phyloP scores from a whole-genome alignment of 208 protist genomes.

The Vickermania spadyakhi region DNA sequence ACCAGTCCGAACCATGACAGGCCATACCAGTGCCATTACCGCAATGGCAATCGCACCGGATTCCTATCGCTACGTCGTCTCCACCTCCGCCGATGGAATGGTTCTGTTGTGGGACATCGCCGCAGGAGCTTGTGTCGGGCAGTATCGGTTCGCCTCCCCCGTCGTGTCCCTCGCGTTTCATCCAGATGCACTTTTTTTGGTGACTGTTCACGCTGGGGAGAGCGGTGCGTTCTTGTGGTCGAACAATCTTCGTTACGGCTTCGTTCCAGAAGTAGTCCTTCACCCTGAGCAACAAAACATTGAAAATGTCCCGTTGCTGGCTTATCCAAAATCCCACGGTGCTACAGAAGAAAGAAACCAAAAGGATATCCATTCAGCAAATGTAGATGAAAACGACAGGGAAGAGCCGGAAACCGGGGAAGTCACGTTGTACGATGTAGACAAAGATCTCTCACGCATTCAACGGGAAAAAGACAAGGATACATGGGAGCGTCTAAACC shows the following conservation, averaged over 20 bases:
- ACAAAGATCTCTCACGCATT: constrained; percentile 45
- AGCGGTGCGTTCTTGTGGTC: constrained; percentile 78
- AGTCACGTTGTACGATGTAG: constrained; percentile 54
- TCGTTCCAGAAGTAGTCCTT: constrained; percentile 67
- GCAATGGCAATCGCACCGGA: constrained; percentile 71
- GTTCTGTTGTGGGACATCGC: constrained; percentile 82
- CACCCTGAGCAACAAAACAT: constrained; percentile 24
- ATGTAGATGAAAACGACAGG: constrained; percentile 10
- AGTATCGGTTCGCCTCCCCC: constrained; percentile 67
- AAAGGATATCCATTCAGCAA: no score
- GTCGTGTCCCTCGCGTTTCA: constrained; percentile 77
- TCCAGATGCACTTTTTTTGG: constrained; percentile 77
- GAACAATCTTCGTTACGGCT: constrained; percentile 86
- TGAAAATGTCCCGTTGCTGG: constrained; percentile 49
- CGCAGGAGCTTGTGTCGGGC: constrained; percentile 70
- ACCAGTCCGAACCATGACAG: constrained; percentile 70
- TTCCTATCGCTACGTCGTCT: constrained; percentile 60
- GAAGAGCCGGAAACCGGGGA: constrained; percentile 7
- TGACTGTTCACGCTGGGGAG: constrained; percentile 77
- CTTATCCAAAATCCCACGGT: constrained; percentile 73
- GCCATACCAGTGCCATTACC: constrained; percentile 74
- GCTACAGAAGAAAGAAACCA: constrained; percentile 27
- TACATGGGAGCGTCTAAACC: constrained; percentile 34
- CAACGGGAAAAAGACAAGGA: constrained; percentile 23
- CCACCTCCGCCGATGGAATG: constrained; percentile 54